Percentiles rank a stretch among this genome's conserved stretches.
Conservation (phyloP, 441 rosid genomes). For the Populus hybrid region DNA sequence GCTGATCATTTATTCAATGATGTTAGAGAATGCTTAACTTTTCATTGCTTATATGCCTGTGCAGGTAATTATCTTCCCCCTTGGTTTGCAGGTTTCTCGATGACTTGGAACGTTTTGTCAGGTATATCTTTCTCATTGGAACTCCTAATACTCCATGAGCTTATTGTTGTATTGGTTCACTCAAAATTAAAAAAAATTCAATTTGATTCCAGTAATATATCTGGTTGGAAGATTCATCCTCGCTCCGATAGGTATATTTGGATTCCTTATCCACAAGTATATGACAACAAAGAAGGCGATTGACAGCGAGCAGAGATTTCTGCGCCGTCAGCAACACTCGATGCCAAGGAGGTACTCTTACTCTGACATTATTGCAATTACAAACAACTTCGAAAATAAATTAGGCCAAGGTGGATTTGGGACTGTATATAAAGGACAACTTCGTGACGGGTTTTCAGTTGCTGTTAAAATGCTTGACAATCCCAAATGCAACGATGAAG, state of each 20-base stretch:
- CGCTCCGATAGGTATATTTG: conserved; percentile 26
- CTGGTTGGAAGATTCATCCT: conserved; percentile 27
- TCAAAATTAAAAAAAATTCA: conserved; percentile 1
- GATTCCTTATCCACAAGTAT: conserved; percentile 24
- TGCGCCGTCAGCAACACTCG: conserved; percentile 6
- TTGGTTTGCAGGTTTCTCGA: neutral
- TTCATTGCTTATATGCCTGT: conserved; percentile 2
- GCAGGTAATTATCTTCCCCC: conserved; percentile 8
- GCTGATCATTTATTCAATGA: neutral
- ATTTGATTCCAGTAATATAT: conserved; percentile 21
- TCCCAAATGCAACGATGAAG: conserved; percentile 28
- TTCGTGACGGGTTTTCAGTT: conserved; percentile 27
- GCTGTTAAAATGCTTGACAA: conserved; percentile 39
- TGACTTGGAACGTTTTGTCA: conserved; percentile 12
- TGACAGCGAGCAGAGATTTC: neutral
- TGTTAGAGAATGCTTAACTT: neutral
- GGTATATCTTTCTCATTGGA: conserved; percentile 10
- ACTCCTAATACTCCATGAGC: neutral
- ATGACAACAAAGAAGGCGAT: conserved; percentile 9
- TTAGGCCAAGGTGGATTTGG: conserved; percentile 48
- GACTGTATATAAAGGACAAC: conserved; percentile 37
- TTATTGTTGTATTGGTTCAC: neutral
- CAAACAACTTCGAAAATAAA: conserved; percentile 28
- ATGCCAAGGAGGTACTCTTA: conserved; percentile 28
- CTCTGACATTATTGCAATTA: conserved; percentile 28